phyloP scores from a whole-genome alignment of 345 rosid species.

The Heritiera littoralis region DNA sequence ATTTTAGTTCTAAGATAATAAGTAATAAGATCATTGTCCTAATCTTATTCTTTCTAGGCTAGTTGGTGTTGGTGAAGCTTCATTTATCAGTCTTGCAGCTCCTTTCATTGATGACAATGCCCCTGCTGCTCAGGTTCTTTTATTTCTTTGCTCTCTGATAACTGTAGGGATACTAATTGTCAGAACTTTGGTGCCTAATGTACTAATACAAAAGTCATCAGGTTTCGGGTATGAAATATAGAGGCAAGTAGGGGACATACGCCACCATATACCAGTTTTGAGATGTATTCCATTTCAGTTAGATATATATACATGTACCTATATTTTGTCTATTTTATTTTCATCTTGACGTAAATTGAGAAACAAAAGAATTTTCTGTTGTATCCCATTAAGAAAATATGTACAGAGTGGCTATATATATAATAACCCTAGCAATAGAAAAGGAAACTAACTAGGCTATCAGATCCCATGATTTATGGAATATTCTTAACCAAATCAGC shows the following conservation, averaged over 20 bases:
- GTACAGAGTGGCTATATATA: too few species aligned
- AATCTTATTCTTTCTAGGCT: constrained; percentile 54
- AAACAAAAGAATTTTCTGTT: too few species aligned
- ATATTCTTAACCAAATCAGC: too few species aligned
- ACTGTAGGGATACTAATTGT: background rate
- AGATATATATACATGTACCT: background rate
- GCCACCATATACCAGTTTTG: background rate
- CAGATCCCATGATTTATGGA: too few species aligned
- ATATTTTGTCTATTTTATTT: background rate
- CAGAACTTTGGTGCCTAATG: background rate
- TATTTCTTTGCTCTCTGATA: background rate
- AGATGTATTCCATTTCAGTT: background rate
- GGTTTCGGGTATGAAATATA: constrained; percentile 1
- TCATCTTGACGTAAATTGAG: background rate
- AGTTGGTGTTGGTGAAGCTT: constrained; percentile 98
- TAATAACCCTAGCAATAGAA: too few species aligned
- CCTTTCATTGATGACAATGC: constrained; percentile 98
- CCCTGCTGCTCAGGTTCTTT: constrained; percentile 68
- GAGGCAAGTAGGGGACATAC: background rate
- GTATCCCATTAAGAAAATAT: too few species aligned
- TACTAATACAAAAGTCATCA: background rate
- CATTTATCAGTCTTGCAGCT: constrained; percentile 95
- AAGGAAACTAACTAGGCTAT: too few species aligned
- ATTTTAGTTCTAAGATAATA: constrained; percentile 3
- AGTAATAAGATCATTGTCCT: background rate